Conservation (phyloP, 2,329 filamentous ascomycete genomes). For the Fusarium sp. region DNA sequence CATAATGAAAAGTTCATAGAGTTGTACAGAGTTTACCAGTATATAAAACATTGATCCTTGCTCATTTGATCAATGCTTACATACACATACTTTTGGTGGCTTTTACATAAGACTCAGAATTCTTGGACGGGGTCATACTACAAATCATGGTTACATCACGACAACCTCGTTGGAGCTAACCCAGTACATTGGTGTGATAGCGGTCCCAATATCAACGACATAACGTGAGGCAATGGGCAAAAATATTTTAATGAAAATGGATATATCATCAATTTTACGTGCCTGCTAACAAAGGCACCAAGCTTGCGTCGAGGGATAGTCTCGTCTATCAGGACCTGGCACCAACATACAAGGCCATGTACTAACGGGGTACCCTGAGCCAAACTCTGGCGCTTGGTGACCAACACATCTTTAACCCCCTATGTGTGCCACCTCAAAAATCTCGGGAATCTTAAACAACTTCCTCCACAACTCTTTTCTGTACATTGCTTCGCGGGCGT, state of each 20-base stretch:
- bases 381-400: slow-evolving; percentile 39
- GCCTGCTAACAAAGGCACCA: slow-evolving; percentile 43
- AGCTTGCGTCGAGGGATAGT: slow-evolving; percentile 40
- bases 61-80: neutral
- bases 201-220: neutral
- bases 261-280: slow-evolving; percentile 51
- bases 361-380: slow-evolving; percentile 43
- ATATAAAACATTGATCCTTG: neutral
- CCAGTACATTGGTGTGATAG: neutral
- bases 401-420: slow-evolving; percentile 41
- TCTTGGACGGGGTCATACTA: too few relatives aligned
- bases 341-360: slow-evolving; percentile 44
- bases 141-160: neutral
- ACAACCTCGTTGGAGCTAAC: neutral
- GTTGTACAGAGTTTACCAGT: slow-evolving; percentile 10
- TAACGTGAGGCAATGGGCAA: neutral
- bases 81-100: neutral
- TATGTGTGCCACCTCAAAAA: slow-evolving; percentile 42
- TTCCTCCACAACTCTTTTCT: slow-evolving; percentile 38
- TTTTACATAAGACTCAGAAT: neutral
- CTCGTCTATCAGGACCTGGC: slow-evolving; percentile 48
- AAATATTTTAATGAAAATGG: slow-evolving; percentile 25
- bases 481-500: slow-evolving; percentile 32
- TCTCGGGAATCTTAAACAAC: slow-evolving; percentile 48
- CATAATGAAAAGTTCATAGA: slow-evolving; percentile 6